These are phyloP conservation scores for Boechera divaricarpa DNA, from an alignment of 345 rosid species.

Conservation along the genomic window DNA sequence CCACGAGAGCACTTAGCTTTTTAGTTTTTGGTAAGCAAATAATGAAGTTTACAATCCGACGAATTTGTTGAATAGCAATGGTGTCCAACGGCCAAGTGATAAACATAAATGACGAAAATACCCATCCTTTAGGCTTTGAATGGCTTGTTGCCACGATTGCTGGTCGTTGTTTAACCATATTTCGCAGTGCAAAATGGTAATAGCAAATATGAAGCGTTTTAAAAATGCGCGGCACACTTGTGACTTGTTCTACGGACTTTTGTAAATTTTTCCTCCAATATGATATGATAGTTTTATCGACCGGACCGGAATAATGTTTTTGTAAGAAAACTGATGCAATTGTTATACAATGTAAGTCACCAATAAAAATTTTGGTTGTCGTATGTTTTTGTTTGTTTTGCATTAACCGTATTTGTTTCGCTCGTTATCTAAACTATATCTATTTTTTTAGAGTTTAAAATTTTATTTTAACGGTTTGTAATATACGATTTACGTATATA, in stretches of 20 bases:
- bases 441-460: too few species aligned
- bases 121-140: neutral
- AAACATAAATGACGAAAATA: neutral
- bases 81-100: neutral
- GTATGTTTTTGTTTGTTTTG: too few species aligned
- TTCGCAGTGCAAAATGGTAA: neutral
- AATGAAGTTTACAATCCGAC: neutral
- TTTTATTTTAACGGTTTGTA: too few species aligned
- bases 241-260: neutral
- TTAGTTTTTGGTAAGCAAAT: conserved; percentile 20
- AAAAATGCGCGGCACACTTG: neutral
- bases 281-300: neutral
- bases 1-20: neutral
- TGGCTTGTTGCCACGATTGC: neutral
- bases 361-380: too few species aligned
- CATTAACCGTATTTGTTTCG: too few species aligned
- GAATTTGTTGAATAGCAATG: neutral
- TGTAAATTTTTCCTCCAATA: neutral
- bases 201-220: neutral
- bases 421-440: too few species aligned
- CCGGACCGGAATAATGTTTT: neutral
- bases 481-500: too few species aligned
- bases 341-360: too few species aligned
- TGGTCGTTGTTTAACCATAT: neutral
- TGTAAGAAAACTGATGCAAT: too few species aligned